These are phyloP conservation scores for Endotrypanum monterogeii DNA, from an alignment of 208 protist species.

Conservation along the genomic window DNA sequence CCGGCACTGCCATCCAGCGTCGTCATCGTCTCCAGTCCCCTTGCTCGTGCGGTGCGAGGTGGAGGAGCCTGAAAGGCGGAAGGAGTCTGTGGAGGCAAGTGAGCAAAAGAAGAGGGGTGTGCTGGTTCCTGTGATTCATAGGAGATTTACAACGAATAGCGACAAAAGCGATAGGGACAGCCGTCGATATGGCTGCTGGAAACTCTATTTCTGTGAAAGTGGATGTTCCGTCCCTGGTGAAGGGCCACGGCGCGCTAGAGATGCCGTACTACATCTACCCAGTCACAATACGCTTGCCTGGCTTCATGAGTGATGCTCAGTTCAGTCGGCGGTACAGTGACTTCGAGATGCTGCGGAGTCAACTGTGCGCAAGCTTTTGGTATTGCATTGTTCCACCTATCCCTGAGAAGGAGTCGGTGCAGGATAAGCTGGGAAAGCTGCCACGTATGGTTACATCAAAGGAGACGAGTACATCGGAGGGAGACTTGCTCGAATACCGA, in stretches of 20 bases:
- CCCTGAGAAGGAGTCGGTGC: slow-evolving; percentile 84
- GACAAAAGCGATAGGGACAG: too few species aligned
- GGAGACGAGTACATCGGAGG: slow-evolving; percentile 28
- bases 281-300: slow-evolving; percentile 50
- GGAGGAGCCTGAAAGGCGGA: too few species aligned
- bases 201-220: slow-evolving; percentile 38
- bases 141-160: too few species aligned
- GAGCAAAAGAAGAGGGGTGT: too few species aligned
- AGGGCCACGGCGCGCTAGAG: slow-evolving; percentile 72
- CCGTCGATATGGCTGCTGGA: slow-evolving; percentile 22
- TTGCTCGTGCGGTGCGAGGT: too few species aligned
- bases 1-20: too few species aligned
- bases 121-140: background rate
- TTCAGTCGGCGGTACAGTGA: slow-evolving; percentile 87
- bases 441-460: slow-evolving; percentile 27
- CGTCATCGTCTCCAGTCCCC: too few species aligned
- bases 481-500: slow-evolving; percentile 71
- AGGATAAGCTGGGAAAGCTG: slow-evolving; percentile 66
- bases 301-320: slow-evolving; percentile 30
- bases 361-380: slow-evolving; percentile 64
- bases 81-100: too few species aligned
- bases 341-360: slow-evolving; percentile 81
- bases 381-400: slow-evolving; percentile 89
- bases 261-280: slow-evolving; percentile 83
- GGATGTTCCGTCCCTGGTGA: slow-evolving; percentile 40